Evolutionary conservation across 1,284 basidiomycete species (phyloP).

Genomic region (Ceratobasidium sp.): DNA sequence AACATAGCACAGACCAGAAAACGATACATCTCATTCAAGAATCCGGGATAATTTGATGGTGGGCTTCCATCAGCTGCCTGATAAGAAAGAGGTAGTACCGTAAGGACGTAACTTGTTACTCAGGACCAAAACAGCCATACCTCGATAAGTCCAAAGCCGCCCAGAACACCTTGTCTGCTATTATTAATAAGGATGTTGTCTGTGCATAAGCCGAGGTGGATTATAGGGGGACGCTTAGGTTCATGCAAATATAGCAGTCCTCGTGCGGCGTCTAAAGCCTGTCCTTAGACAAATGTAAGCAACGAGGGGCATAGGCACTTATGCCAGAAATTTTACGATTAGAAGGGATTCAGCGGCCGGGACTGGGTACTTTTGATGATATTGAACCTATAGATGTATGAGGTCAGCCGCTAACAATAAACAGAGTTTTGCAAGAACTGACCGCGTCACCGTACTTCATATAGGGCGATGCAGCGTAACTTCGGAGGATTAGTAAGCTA

Average conservation of each 20-base stretch:
- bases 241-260: neutral
- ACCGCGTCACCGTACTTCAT: slow-evolving; percentile 2
- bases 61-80: neutral
- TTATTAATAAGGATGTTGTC: slow-evolving; percentile 4
- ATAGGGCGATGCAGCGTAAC: neutral
- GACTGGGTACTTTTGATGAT: neutral
- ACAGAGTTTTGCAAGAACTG: neutral
- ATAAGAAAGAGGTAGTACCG: neutral
- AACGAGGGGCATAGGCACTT: neutral
- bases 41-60: neutral
- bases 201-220: neutral
- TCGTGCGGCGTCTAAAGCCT: neutral
- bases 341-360: neutral
- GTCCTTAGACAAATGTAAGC: neutral
- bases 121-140: neutral
- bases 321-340: neutral
- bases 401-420: neutral
- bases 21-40: neutral
- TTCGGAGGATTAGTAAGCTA: neutral
- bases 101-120: no score
- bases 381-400: neutral
- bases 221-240: neutral
- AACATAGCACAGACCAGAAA: neutral
- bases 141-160: neutral
- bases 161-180: neutral